Base-by-base conservation (phyloP, 495 filamentous ascomycete genomes). In the Penicillium soppii region DNA sequence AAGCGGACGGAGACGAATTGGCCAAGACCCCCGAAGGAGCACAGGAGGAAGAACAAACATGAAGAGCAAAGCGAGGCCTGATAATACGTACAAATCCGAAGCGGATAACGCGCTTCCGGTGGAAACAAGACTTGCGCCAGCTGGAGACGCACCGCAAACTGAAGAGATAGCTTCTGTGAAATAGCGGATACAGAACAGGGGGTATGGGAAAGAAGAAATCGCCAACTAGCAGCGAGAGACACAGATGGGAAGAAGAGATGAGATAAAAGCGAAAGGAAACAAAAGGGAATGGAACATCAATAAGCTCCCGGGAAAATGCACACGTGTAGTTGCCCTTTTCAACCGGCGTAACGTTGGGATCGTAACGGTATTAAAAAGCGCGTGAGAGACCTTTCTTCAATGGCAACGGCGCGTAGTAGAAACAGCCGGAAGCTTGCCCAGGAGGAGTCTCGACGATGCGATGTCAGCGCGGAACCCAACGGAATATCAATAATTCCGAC, bases 11-110 rank as follows among this genome's bases (percentile, higher is more conserved):
- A 51, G 40, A 45, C 13, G 35, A 25, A 26, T 36, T 47, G 35
- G 51, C 38, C 48, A 46, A 47, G 39, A 27, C 30, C 27, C 32
- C 30, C 32, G 46, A 51, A 46, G 36, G 43, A 49, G 25, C 39
- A 39, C 45, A 58, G 8, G 44, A n/a, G 50, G 45, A 41, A 32
- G 47, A 51, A 36, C 30, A 53, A 17, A 59, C 45, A 57, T 50
- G 32, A 52, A 22, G 45, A 55, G 32, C n/a, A n/a, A 56, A 36
- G 57, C 7, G 30, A 60, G 65, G 63, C 57, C 65, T 49, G 53
- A 64, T 47, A 29, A 75, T 75, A 77, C 73, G 72, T 77, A 77
- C 73, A 77, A 32, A 71, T 73, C 62, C 62, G 64, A 67, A 68
- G 58, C 60, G 46, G 53, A 64, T 39, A 52, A 58, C 42, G 50